Percentiles rank a stretch among this genome's conserved stretches.
phyloP scores from a whole-genome alignment of 1,139 yeast genomes.

The Diutina scorzettiae region DNA sequence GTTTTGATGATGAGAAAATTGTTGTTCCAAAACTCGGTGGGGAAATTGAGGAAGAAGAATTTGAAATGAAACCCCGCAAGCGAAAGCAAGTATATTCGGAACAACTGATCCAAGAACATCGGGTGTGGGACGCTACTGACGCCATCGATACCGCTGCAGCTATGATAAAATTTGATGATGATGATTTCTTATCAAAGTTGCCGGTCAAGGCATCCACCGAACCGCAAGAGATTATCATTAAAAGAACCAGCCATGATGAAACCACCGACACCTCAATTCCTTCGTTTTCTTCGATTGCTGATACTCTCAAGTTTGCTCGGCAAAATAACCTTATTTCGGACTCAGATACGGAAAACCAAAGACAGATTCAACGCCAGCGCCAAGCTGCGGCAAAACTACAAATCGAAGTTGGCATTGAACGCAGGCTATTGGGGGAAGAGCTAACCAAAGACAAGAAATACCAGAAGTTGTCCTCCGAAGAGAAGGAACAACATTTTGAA shows the following conservation, averaged over 20 bases:
- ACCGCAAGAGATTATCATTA: neutral
- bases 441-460: conserved; percentile 20
- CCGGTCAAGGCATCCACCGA: too few relatives aligned
- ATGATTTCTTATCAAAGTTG: conserved; percentile 34
- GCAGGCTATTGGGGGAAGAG: conserved; percentile 29
- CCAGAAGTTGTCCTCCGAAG: conserved; percentile 19
- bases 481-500: conserved; percentile 19
- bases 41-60: neutral
- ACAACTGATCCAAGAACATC: neutral
- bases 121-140: conserved; percentile 1
- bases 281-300: conserved; percentile 27
- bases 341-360: conserved; percentile 1
- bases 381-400: conserved; percentile 23
- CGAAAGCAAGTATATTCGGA: neutral
- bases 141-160: neutral
- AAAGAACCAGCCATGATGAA: conserved; percentile 7
- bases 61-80: neutral
- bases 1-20: neutral
- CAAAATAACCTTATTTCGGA: conserved; percentile 26
- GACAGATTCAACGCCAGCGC: conserved; percentile 14
- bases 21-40: neutral
- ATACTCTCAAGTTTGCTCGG: conserved; percentile 43
- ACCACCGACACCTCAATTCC: conserved; percentile 3
- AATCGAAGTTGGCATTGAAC: conserved; percentile 25
- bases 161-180: conserved; percentile 40